Evolutionary conservation across 257 asterid genomes (phyloP), one percentile per base, ranked within the genome.

Genomic region (Cynanchum wilfordii): DNA sequence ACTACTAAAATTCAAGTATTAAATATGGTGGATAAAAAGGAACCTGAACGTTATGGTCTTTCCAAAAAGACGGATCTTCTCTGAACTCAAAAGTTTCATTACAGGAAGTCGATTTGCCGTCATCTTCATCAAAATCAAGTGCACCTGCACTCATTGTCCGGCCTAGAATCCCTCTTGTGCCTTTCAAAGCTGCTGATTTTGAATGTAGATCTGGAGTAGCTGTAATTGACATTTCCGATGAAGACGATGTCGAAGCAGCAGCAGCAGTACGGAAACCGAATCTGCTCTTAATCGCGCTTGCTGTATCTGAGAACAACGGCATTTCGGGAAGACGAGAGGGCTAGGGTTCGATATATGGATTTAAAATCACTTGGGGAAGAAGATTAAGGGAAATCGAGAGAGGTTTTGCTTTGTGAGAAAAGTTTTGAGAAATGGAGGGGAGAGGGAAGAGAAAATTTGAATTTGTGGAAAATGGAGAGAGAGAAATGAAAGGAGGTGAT

Each of bases 11-110:
- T 36, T 33, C 8, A 5, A 7, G 16, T 1, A 19, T 19, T 5
- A 16, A 30, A 57, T 51, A 22, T n/a, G 30, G 9, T 3, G 52
- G 57, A 36, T 20, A 2, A 33, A 33, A 19, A 64, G 3, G 20
- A 56, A 92, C 98, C 92, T 93, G 98, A 79, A 93, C 92, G 77
- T 83, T 93, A 27, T 90, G 96, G 38, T 93, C 97, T 70, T 89
- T 87, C 98, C 98, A 90, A 56, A 93, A 90, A 27, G 86, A 79
- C 12, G 95, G 98, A 76, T 90, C 96, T 27, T 85, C 91, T 3
- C 72, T 73, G 63, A 90, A 91, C 75, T 93, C 97, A 20, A 93
- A 93, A 69, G 84, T 84, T 51, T 89, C 81, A 52, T 49, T 50
- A 3, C 66, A 56, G 68, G 52, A 66, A 22, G 76, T 51, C 49